A percentile compares a stretch with the other conserved stretches of the same genome.
These are phyloP conservation scores for Cercophora samala DNA, from an alignment of 495 filamentous ascomycete genomes.

Conservation along the genomic window DNA sequence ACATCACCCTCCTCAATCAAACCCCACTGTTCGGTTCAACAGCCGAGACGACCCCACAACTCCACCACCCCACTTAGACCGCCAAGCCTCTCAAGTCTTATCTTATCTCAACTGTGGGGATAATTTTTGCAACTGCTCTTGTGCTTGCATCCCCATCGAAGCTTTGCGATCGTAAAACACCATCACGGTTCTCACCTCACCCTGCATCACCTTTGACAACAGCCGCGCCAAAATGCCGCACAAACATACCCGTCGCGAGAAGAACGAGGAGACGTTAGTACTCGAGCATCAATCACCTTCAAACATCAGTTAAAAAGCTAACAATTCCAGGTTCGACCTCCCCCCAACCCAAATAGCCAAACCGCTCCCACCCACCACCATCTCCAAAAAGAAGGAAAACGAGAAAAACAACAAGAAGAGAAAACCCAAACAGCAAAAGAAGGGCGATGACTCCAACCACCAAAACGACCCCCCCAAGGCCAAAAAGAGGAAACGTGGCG, in stretches of 20 bases:
- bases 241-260: conserved; percentile 69
- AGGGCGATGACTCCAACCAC: conserved; percentile 19
- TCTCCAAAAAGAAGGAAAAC: conserved; percentile 33
- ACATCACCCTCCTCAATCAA: neutral
- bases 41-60: neutral
- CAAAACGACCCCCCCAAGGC: conserved; percentile 17
- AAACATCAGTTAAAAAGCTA: no score
- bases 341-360: conserved; percentile 68
- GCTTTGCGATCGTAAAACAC: neutral
- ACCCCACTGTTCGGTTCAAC: neutral
- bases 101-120: conserved; percentile 25
- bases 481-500: conserved; percentile 45
- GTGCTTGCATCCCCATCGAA: neutral
- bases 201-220: neutral
- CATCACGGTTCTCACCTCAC: neutral
- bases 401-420: conserved; percentile 6
- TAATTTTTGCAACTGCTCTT: conserved; percentile 10
- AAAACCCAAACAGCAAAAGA: conserved; percentile 18
- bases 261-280: conserved; percentile 45
- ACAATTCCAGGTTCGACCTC: conserved; percentile 61
- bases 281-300: no score
- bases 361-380: conserved; percentile 58
- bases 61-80: neutral
- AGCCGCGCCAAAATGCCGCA: conserved; percentile 63
- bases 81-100: conserved; percentile 10